Conservation (phyloP, 768 basidiomycete genomes). For the Macrolepiota albuminosa region DNA sequence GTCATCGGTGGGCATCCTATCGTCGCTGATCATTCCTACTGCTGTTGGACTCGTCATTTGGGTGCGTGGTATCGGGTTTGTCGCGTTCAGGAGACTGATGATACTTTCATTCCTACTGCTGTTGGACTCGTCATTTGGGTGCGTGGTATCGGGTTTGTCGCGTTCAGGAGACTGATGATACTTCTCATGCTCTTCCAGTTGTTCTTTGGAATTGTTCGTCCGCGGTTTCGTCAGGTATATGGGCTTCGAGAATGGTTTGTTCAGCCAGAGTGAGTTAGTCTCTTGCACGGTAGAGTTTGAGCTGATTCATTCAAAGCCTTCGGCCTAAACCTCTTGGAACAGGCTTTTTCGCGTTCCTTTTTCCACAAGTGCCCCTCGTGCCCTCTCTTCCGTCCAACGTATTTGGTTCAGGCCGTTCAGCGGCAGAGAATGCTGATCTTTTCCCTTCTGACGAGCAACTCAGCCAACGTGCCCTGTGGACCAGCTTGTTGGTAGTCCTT, state of each 20-base stretch:
- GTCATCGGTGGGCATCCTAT: slow-evolving; percentile 55
- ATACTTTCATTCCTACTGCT: slow-evolving; percentile 43
- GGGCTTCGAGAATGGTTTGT: slow-evolving; percentile 76
- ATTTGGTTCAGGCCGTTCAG: slow-evolving; percentile 47
- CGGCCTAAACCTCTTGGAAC: slow-evolving; percentile 60
- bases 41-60: slow-evolving; percentile 60
- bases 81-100: slow-evolving; percentile 8
- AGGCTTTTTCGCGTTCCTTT: slow-evolving; percentile 62
- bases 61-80: slow-evolving; percentile 38
- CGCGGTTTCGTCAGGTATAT: slow-evolving; percentile 69
- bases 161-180: slow-evolving; percentile 11
- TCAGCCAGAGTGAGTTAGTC: slow-evolving; percentile 53
- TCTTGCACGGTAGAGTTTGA: neutral
- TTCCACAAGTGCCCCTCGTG: slow-evolving; percentile 63
- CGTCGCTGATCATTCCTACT: slow-evolving; percentile 53
- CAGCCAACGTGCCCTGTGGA: slow-evolving; percentile 65
- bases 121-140: slow-evolving; percentile 71
- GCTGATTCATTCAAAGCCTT: slow-evolving; percentile 33
- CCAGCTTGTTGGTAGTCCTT: slow-evolving; percentile 55
- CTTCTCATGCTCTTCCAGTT: slow-evolving; percentile 33
- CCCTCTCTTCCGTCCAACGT: slow-evolving; percentile 55
- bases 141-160: slow-evolving; percentile 20
- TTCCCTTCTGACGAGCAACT: slow-evolving; percentile 78
- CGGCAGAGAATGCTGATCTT: slow-evolving; percentile 43
- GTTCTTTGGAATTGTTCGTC: slow-evolving; percentile 62